phyloP scores from a whole-genome alignment of 306 rosid genomes.

The Cyamopsis tetragonoloba region DNA sequence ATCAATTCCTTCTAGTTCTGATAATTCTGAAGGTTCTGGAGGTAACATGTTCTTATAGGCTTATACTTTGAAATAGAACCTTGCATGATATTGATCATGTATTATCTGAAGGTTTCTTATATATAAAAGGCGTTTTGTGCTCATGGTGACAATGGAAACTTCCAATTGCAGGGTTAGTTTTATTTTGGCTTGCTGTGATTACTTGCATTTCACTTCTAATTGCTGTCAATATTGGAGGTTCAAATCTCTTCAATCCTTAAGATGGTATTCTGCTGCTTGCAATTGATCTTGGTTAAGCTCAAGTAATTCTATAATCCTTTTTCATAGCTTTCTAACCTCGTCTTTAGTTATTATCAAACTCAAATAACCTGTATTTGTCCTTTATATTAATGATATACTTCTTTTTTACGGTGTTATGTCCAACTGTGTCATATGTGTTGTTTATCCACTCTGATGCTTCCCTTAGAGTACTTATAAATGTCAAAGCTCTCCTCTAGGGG shows the following conservation, averaged over 20 bases:
- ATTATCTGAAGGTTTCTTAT: constrained; percentile 1
- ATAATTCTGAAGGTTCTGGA: constrained; percentile 41
- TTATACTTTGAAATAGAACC: neutral
- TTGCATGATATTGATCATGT: neutral
- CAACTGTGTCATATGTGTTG: neutral
- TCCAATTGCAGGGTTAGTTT: constrained; percentile 58
- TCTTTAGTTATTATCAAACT: constrained; percentile 1
- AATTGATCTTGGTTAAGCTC: constrained; percentile 29
- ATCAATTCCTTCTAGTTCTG: constrained; percentile 40
- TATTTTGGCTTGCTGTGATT: constrained; percentile 85
- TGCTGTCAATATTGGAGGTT: constrained; percentile 73
- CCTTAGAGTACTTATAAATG: neutral
- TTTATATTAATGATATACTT: neutral
- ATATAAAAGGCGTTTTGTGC: neutral
- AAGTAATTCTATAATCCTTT: constrained; percentile 32
- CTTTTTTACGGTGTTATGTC: neutral
- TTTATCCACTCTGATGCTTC: neutral
- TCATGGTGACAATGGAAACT: constrained; percentile 24
- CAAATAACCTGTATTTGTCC: neutral
- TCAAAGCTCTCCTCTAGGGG: neutral
- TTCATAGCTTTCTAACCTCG: neutral
- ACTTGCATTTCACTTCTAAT: constrained; percentile 63
- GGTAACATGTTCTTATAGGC: constrained; percentile 42
- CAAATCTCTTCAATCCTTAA: constrained; percentile 90
- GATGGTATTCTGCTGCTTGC: constrained; percentile 18